Base-by-base conservation (phyloP, 495 filamentous ascomycete species). In the Melanomma pulvis-pyrius region DNA sequence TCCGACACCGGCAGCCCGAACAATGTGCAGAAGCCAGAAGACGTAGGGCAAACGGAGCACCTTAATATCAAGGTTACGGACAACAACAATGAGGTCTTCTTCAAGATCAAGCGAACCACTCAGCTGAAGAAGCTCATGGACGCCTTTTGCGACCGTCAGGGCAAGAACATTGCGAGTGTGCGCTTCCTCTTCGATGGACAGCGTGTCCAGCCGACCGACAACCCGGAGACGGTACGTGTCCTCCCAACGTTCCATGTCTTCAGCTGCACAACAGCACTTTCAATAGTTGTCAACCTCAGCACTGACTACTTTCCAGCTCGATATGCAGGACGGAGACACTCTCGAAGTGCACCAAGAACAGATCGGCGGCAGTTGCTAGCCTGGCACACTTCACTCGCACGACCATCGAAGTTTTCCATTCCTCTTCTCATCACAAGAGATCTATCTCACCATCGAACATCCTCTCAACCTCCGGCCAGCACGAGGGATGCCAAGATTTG, bases 11-110 rank as follows among this genome's bases (percentile, higher is more conserved):
- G 60, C 19, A 56, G 71, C 59, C 51, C 78, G 72, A 53, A 47
- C 55, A 62, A 64, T 81, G 82, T 26, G 82, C 82, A 68, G 59
- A 84, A 87, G 44, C 82, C 82, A 36, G 84, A 84, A 59, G 84
- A 82, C 41, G 77, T 83, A 47, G 78, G 83, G 25, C 79, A 77
- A 58, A 49, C 68, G 11, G 96, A 98, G 77, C 96, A 99, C 77
- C 82, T 99, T 8, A 99, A 99, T 77, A 98, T 99, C 83, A 99
- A 99, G 75, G 96, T 99, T n/a, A 98, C 96, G 0, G 96, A 99
- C 70, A 97, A 96, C 80, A 97, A 99, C 81, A 99, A 99, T 73
- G 96, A 99, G 71, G 96, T 99, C 68, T 99, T 99, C 79, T 99
- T 99, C 83, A 99, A 99, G 83, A 99, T 99, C 79, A 99, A 99